phyloP scores from a whole-genome alignment of 257 asterid genomes.

The Craterostigma plantagineum region DNA sequence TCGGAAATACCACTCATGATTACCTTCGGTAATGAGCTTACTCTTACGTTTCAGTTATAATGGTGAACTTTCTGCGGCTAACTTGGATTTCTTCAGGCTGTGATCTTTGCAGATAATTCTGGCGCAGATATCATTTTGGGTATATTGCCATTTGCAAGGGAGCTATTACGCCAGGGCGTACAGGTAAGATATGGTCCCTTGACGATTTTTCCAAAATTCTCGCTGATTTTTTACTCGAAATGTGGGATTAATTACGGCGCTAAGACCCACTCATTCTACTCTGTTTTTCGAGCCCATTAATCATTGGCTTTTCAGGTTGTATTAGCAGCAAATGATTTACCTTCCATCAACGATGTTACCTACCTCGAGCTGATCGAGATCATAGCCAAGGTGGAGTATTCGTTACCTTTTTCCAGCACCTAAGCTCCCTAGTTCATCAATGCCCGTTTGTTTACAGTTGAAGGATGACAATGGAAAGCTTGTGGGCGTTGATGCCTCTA shows the following conservation, averaged over 20 bases:
- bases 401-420: constrained; percentile 6
- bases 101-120: constrained; percentile 85
- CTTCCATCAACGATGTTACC: constrained; percentile 85
- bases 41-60: constrained; percentile 4
- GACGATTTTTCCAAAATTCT: no score
- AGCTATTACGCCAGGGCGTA: constrained; percentile 69
- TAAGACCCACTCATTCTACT: no score
- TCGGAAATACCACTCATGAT: no score
- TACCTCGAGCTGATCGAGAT: constrained; percentile 63
- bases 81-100: constrained; percentile 40
- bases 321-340: constrained; percentile 86
- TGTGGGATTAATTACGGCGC: no score
- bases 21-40: background rate
- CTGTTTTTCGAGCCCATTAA: constrained; percentile 4
- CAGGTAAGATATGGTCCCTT: constrained; percentile 37
- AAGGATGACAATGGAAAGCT: constrained; percentile 75
- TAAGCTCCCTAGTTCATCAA: constrained; percentile 8
- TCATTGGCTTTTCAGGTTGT: constrained; percentile 47
- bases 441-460: constrained; percentile 36
- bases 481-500: constrained; percentile 65
- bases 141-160: constrained; percentile 87
- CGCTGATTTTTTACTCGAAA: no score
- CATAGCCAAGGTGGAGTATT: constrained; percentile 43
- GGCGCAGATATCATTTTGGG: constrained; percentile 94
- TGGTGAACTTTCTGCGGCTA: no score